phyloP scores from a whole-genome alignment of 2,329 filamentous ascomycete species.

The Colletotrichum tanaceti region DNA sequence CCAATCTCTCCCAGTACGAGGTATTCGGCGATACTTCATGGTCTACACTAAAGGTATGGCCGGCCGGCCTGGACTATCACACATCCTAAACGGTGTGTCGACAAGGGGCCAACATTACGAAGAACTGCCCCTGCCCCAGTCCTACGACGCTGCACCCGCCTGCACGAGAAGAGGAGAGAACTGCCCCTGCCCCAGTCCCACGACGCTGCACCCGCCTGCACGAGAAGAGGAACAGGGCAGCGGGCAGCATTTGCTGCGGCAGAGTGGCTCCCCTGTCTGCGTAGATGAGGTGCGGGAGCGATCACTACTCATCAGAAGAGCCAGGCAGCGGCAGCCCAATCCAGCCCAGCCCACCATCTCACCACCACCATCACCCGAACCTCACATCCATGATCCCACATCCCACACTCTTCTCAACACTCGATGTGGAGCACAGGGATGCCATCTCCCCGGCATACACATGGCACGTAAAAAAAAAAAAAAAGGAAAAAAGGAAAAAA shows the following conservation, averaged over 20 bases:
- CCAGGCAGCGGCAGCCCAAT: constrained; percentile 10
- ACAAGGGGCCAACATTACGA: constrained; percentile 21
- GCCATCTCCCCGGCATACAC: background rate
- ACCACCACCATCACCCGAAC: constrained; percentile 30
- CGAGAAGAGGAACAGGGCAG: constrained; percentile 33
- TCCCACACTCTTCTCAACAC: background rate
- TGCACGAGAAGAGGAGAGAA: constrained; percentile 31
- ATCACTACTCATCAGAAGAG: constrained; percentile 24
- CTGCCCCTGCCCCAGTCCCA: constrained; percentile 30
- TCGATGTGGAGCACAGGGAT: constrained; percentile 1
- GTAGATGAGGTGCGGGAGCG: constrained; percentile 38
- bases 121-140: constrained; percentile 26
- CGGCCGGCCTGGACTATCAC: constrained; percentile 19
- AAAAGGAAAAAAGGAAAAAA: background rate
- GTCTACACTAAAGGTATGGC: constrained; percentile 1
- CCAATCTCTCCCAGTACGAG: background rate
- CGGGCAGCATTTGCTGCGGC: constrained; percentile 31
- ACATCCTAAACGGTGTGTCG: constrained; percentile 13
- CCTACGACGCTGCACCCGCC: constrained; percentile 28
- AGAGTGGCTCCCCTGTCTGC: constrained; percentile 30
- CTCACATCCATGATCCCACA: constrained; percentile 34
- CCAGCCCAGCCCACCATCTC: constrained; percentile 20
- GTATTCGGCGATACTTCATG: constrained; percentile 14
- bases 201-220: constrained; percentile 30
- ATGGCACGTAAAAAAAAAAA: background rate